These are phyloP conservation scores for Penicillium frequentans DNA, from an alignment of 2,329 filamentous ascomycete genomes.

Conservation along the genomic window DNA sequence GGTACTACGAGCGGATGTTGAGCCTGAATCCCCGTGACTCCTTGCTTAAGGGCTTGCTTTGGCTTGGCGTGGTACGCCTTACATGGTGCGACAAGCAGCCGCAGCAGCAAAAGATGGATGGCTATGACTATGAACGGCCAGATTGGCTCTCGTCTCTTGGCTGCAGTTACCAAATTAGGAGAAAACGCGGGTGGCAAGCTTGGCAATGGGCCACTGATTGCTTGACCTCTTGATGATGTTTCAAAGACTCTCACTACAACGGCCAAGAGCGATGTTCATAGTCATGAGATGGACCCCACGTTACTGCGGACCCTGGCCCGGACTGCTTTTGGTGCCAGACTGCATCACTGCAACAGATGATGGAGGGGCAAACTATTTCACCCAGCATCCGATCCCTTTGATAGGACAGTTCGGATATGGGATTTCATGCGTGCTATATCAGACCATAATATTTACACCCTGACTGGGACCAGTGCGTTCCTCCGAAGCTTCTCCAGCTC, in stretches of 20 bases:
- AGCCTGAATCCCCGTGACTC: background rate
- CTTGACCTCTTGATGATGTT: background rate
- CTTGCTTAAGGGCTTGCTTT: background rate
- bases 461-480: no score
- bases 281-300: background rate
- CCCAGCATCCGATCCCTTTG: background rate
- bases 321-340: background rate
- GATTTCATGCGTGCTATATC: background rate
- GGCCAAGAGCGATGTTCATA: background rate
- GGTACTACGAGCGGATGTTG: background rate
- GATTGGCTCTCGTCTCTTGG: background rate
- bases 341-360: background rate
- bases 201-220: background rate
- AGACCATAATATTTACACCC: background rate
- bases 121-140: background rate
- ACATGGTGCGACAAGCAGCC: background rate
- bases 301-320: no score
- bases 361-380: background rate
- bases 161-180: background rate
- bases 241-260: background rate
- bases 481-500: no score
- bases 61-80: background rate
- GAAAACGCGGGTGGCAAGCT: background rate
- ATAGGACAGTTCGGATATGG: no score
- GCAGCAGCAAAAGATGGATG: background rate